Evolutionary conservation across 2,329 filamentous ascomycete species (phyloP), one percentile per base, ranked within the genome.

Genomic region (Coniochaeta sp.): DNA sequence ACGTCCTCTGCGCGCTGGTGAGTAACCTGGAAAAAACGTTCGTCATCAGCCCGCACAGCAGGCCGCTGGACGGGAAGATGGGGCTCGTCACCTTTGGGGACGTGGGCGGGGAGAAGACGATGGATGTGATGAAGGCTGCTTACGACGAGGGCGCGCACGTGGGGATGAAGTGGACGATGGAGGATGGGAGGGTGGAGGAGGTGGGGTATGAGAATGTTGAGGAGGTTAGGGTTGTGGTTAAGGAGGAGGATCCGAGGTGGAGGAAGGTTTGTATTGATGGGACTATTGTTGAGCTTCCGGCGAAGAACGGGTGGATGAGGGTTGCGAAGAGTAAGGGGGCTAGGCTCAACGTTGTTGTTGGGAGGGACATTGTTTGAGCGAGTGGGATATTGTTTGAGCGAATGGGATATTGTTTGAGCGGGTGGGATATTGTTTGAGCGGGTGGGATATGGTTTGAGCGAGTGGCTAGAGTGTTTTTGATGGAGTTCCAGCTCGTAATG

Each of bases 191-290:
- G 1, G 72, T 82, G 42, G 67, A 74, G 16, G 60, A 65, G 14
- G 85, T 96, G 1, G 76, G 76, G 0, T 96, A 96, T 64, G 80
- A 87, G 16, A 77, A 81, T 51, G 76, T 94, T 6, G 79, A 86
- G 2, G 79, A 79, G 49, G 58, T 96, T 16, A 75, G 71, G 53
- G 82, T 96, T 46, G 76, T 79, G 14, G 83, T 89, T 31, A 56
- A 72, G 1, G 88, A 94, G 61, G 72, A 79, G 14, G 82, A 89
- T n/a, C 73, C 72, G 45, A 74, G 83, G 50, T 96, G 91, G 91
- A 77, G 92, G 55, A 82, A 91, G 62, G 79, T 95, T 13, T 97
- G 92, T 65, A 76, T 97, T n/a, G 92, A 97, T 67, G 92, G 92
- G 3, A 90, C 86, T 50, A 95, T 95, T 60, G 81, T 96, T 3